Evolutionary conservation across 2,329 filamentous ascomycete species (phyloP).

Genomic region (Didymella lethalis): DNA sequence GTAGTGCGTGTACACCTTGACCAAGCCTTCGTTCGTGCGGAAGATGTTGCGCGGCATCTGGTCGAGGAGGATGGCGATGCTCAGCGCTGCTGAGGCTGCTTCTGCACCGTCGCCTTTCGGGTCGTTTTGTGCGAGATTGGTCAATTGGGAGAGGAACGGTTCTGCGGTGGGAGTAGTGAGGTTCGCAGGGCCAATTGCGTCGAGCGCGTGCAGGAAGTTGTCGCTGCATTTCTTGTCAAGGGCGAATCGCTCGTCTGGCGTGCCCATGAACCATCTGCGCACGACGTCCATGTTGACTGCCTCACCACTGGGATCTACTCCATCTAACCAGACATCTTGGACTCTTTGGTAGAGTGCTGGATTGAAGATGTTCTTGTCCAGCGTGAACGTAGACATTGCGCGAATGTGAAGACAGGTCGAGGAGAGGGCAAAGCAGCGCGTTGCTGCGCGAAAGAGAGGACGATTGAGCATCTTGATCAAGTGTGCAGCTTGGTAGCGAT

Average conservation of each 20-base stretch:
- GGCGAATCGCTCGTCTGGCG: constrained; percentile 42
- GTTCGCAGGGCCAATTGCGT: constrained; percentile 48
- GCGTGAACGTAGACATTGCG: constrained; percentile 45
- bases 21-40: constrained; percentile 56
- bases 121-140: constrained; percentile 23
- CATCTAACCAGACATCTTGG: constrained; percentile 52
- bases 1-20: constrained; percentile 63
- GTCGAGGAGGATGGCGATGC: constrained; percentile 66
- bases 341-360: constrained; percentile 48
- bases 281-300: constrained; percentile 32
- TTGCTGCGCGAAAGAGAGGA: constrained; percentile 11
- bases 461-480: constrained; percentile 10
- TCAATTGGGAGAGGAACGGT: constrained; percentile 51
- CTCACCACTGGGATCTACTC: constrained; percentile 38
- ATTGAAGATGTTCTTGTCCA: constrained; percentile 54
- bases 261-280: constrained; percentile 51
- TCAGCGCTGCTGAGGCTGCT: constrained; percentile 54
- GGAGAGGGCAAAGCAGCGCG: constrained; percentile 13
- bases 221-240: constrained; percentile 51
- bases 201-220: constrained; percentile 47
- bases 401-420: constrained; percentile 21
- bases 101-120: constrained; percentile 33
- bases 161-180: constrained; percentile 43
- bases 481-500: constrained; percentile 1
- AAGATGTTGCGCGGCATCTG: constrained; percentile 70